Base-by-base conservation (phyloP, 768 basidiomycete species). In the Amanita fuliginea region DNA sequence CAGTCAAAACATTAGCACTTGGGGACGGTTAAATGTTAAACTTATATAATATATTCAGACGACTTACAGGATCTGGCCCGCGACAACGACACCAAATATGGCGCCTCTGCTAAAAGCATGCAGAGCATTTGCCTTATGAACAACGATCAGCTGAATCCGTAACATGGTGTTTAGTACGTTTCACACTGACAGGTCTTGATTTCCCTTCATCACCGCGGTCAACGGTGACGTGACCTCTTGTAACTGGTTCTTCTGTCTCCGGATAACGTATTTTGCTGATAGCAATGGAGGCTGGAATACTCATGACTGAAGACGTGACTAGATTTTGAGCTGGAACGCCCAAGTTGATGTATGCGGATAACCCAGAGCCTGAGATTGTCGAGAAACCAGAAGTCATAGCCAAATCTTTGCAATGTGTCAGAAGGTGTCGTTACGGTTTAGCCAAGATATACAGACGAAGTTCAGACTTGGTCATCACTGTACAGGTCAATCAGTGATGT, bases 341-440 rank as follows among this genome's bases (percentile, higher is more conserved):
- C 55, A 84, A 70, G 54, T 62, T 69, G 61, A 93, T 85, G 63
- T 94, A 95, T 22, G 88, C 91, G 48, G 77, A 72, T 42, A 96
- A 74, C 10, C 95, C 91, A 28, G 87, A 89, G 39, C 93, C 92
- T 47, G 93, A 83, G 56, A 95, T 95, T 45, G 90, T 93, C 5
- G 90, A 87, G 70, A 95, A 95, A 62, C 87, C 89, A 54, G 87
- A 89, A 16, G 89, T 90, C 90, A 93, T 92, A 42, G 80, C 75
- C 39, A 92, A 71, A 66, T 86, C 73, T 74, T 49, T 33, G 47
- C 28, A 33, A 41, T 16, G 22, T 30, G 33, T 33, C 39, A 50
- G 26, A 33, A 46, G 39, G 19, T 47, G 9, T 37, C 18, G 16
- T 9, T 39, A 11, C 6, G 22, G n/a, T 14, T 24, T 2, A 22